Percentiles rank a stretch among this genome's conserved stretches.
phyloP scores from a whole-genome alignment of 106 monocot species.

The Cymbidium sinense region DNA sequence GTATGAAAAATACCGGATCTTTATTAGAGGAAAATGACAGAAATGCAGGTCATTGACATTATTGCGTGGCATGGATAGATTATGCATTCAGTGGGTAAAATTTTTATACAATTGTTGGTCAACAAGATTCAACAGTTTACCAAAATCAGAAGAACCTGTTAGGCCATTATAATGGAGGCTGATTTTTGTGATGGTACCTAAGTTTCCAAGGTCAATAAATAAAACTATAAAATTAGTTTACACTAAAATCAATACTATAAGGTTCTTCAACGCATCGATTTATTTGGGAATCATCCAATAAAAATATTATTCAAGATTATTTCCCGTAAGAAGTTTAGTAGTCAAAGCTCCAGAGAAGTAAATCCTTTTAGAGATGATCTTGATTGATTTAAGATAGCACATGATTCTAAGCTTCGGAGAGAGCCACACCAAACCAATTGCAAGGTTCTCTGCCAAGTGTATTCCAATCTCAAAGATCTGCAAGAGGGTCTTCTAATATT shows the following conservation, averaged over 20 bases:
- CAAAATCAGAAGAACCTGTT: constrained; percentile 54
- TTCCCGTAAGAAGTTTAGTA: constrained; percentile 49
- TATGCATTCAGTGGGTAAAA: background rate
- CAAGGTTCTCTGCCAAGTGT: constrained; percentile 41
- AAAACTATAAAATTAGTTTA: constrained; percentile 46
- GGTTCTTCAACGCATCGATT: constrained; percentile 65
- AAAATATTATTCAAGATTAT: constrained; percentile 56
- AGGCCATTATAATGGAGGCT: constrained; percentile 76
- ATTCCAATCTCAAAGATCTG: constrained; percentile 65
- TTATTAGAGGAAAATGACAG: constrained; percentile 32
- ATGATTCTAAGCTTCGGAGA: constrained; percentile 41
- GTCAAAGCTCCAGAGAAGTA: constrained; percentile 57
- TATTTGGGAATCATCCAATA: constrained; percentile 64
- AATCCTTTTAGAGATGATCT: constrained; percentile 78
- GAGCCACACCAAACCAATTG: constrained; percentile 68
- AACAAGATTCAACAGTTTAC: constrained; percentile 56
- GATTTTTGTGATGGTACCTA: constrained; percentile 54
- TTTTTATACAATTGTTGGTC: constrained; percentile 74
- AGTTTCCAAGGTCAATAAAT: constrained; percentile 42
- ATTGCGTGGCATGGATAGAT: constrained; percentile 20
- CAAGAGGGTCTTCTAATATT: constrained; percentile 66
- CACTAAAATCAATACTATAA: constrained; percentile 49
- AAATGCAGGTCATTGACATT: constrained; percentile 20
- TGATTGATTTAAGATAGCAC: constrained; percentile 50
- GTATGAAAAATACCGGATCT: constrained; percentile 61